Base-by-base conservation (phyloP, 768 basidiomycete genomes). In the Rhodosporidiobolus sp. region DNA sequence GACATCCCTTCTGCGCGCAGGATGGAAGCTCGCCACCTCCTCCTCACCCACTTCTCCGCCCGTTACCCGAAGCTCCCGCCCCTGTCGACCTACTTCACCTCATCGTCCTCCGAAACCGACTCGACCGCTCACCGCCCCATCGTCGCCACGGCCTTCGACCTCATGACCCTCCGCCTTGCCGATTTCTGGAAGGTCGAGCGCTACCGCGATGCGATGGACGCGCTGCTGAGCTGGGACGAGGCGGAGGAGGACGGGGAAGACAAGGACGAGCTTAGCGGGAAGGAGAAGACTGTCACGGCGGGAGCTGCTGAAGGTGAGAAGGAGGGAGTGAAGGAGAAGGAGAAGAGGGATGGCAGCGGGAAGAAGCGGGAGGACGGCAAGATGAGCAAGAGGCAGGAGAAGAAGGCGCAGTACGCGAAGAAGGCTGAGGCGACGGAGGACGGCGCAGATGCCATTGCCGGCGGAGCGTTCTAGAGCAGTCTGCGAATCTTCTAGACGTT, bases 21-120 rank as follows among this genome's bases (percentile, higher is more conserved):
- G 71, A 95, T 95, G 94, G 84, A 86, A 17, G 93, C 93, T 1
- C 83, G 87, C 64, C 88, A 92, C 73, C 85, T 92, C 53, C 86
- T 97, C n/a, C 85, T 98, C 30, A 98, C 93, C 0, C 94, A 97
- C 80, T 97, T 97, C 82, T 96, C 94, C 17, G 91, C 91, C 52
- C 88, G 94, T 38, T 94, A 95, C 81, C 92, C 94, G 26, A 92
- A 90, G 76, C 83, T 94, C 79, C 92, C 92, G 6, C 86, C 86
- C 34, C 82, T 85, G 8, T 81, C 80, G n/a, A 48, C 73, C 26
- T 56, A 43, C 38, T 43, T 43, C 38, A 7, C 38, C 14, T 43
- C 38, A 7, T 43, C 38, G 8, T 43, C 72, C 45, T 35, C 74
- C 11, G 45, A 69, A 24, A 63, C 73, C 11, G 73, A 69, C 49